phyloP scores from a whole-genome alignment of 371 early-diverging fungal genomes.

The Mucor ambiguus region DNA sequence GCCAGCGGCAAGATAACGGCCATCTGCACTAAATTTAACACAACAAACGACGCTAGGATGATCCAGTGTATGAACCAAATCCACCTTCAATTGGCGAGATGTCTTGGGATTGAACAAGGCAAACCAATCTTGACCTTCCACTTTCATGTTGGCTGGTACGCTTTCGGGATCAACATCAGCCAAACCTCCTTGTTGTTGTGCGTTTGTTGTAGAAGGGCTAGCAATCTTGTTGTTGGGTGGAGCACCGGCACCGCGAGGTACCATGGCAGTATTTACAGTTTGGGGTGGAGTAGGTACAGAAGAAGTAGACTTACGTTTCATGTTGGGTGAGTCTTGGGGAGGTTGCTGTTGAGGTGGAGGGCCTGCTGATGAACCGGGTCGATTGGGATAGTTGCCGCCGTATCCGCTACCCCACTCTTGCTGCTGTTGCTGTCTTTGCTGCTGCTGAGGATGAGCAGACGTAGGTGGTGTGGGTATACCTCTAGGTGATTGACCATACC shows the following conservation, averaged over 20 bases:
- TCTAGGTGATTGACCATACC: slow-evolving; percentile 31
- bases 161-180: slow-evolving; percentile 85
- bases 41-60: slow-evolving; percentile 95
- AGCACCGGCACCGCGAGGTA: slow-evolving; percentile 5
- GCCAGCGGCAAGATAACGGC: slow-evolving; percentile 92
- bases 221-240: slow-evolving; percentile 8
- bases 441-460: slow-evolving; percentile 25
- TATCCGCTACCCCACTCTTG: slow-evolving; percentile 25
- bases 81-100: slow-evolving; percentile 75
- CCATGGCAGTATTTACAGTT: slow-evolving; percentile 8
- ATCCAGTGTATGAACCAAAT: slow-evolving; percentile 84
- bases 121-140: slow-evolving; percentile 90
- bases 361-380: not conserved
- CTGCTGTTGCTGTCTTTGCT: slow-evolving; percentile 8
- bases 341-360: slow-evolving; percentile 9
- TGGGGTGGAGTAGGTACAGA: slow-evolving; percentile 20
- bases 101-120: slow-evolving; percentile 80
- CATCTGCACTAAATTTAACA: slow-evolving; percentile 93
- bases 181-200: slow-evolving; percentile 31
- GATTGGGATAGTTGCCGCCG: slow-evolving; percentile 6
- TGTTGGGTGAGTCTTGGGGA: slow-evolving; percentile 14
- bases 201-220: slow-evolving; percentile 13
- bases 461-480: slow-evolving; percentile 31
- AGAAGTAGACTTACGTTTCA: slow-evolving; percentile 14
- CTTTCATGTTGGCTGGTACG: slow-evolving; percentile 78